Conservation (phyloP, 148 eudicot species). For the Agrostemma githago region DNA sequence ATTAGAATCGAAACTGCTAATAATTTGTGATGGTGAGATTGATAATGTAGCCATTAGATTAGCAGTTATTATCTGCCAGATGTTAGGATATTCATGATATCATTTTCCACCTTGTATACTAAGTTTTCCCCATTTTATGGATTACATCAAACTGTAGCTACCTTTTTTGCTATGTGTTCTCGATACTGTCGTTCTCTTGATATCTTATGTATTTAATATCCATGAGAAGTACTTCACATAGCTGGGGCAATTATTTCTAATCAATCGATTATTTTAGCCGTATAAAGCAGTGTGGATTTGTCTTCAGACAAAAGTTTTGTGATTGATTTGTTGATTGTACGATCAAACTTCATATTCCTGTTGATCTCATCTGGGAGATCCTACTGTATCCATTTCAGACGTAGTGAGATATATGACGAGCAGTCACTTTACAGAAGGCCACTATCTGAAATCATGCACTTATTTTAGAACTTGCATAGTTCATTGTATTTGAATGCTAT, state of each 20-base stretch:
- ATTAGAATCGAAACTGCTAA: too few species aligned
- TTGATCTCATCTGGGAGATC: too few species aligned
- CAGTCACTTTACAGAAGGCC: background rate
- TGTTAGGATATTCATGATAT: too few species aligned
- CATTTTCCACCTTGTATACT: too few species aligned
- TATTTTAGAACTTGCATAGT: background rate
- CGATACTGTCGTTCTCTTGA: background rate
- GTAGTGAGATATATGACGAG: background rate
- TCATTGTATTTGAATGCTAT: background rate
- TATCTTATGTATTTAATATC: background rate
- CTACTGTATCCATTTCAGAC: too few species aligned
- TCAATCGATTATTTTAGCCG: background rate
- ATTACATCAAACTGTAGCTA: too few species aligned
- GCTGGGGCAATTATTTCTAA: background rate
- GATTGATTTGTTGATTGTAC: background rate
- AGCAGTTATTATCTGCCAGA: too few species aligned
- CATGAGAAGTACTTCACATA: background rate
- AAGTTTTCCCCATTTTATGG: too few species aligned
- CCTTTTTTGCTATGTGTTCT: background rate
- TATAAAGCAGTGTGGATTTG: background rate
- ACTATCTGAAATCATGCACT: background rate
- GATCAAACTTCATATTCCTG: background rate
- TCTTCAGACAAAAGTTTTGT: background rate
- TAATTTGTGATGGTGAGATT: too few species aligned
- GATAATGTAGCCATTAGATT: too few species aligned